Base-by-base conservation (phyloP, 257 asterid genomes). In the Solanum chaucha region DNA sequence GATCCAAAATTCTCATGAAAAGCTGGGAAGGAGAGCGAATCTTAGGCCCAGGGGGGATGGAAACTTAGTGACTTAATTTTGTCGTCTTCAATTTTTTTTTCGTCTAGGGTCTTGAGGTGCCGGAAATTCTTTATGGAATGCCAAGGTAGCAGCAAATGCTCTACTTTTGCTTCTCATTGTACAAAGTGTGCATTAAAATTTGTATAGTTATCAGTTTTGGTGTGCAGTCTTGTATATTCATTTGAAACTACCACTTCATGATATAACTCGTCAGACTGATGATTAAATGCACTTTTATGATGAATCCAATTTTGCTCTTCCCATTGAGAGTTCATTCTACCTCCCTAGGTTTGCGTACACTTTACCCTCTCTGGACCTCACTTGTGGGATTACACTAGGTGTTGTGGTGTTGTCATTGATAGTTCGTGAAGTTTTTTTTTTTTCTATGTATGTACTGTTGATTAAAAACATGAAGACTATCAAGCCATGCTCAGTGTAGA, bases 181-280 rank as follows among this genome's bases (percentile, higher is more conserved):
- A 93, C 85, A 88, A 89, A 86, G 81, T 88, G 92, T 88, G 89
- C 44, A 65, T 82, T 87, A 70, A 89, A 87, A 40, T 82, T 40
- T 92, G 93, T 90, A 90, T 80, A 93, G 91, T 30, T 24, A 3
- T 48, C 68, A 10, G 67, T 46, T 48, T 85, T 68, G 77, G 77
- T 73, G 87, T 85, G 87, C 82, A 44, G 61, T 85, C 87, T 85
- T 85, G 85, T 80, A 48, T 46, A 80, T 46, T 46, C 68, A 80
- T 48, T 80, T 17, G 40, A 51, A 28, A 46, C 14, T 12, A 26
- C 30, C 70, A n/a, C 70, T n/a, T n/a, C 30, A 61, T 61, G 30
- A 61, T 61, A n/a, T 14, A 41, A 26, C 26, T 14, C 28, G 24
- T 44, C 15, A 22, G 64, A 32, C 38, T 26, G 15, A 26, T 44